phyloP scores from a whole-genome alignment of 768 basidiomycete genomes.

The Myochromella boudieri region DNA sequence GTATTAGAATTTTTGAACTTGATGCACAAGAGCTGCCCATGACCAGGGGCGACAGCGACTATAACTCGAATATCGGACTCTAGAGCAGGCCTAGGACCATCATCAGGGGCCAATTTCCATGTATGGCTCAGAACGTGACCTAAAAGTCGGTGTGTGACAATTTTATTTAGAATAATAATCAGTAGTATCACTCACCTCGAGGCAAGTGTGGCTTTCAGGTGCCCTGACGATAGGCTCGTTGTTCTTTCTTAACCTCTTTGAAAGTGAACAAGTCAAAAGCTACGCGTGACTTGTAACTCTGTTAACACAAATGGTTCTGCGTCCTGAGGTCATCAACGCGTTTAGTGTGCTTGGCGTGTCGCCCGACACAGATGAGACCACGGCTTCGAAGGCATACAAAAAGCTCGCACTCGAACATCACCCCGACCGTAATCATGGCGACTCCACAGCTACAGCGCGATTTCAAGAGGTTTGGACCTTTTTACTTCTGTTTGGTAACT shows the following conservation, averaged over 20 bases:
- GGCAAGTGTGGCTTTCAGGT: slow-evolving; percentile 7
- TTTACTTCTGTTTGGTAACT: slow-evolving; percentile 3
- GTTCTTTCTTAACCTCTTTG: background rate
- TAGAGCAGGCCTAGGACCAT: too few relatives aligned
- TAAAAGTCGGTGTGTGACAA: slow-evolving; percentile 3
- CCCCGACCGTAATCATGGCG: slow-evolving; percentile 33
- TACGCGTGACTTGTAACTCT: background rate
- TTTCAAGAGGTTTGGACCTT: slow-evolving; percentile 30
- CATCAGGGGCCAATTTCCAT: too few relatives aligned
- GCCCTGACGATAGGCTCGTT: background rate
- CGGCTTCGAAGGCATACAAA: slow-evolving; percentile 30
- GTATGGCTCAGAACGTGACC: slow-evolving; percentile 7
- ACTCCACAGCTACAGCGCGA: slow-evolving; percentile 29
- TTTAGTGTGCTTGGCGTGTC: slow-evolving; percentile 26
- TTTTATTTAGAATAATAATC: too few relatives aligned
- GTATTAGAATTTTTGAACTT: too few relatives aligned
- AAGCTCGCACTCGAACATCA: slow-evolving; percentile 30
- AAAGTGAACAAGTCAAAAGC: background rate
- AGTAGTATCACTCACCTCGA: slow-evolving; percentile 13
- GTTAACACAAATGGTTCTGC: slow-evolving; percentile 22
- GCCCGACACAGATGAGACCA: slow-evolving; percentile 21
- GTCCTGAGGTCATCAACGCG: slow-evolving; percentile 26
- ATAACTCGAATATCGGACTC: too few relatives aligned
- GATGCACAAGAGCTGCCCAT: too few relatives aligned
- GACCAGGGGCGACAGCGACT: too few relatives aligned